Evolutionary conservation across 2,329 filamentous ascomycete genomes (phyloP).

Genomic region (Chalaropsis thielavioides): DNA sequence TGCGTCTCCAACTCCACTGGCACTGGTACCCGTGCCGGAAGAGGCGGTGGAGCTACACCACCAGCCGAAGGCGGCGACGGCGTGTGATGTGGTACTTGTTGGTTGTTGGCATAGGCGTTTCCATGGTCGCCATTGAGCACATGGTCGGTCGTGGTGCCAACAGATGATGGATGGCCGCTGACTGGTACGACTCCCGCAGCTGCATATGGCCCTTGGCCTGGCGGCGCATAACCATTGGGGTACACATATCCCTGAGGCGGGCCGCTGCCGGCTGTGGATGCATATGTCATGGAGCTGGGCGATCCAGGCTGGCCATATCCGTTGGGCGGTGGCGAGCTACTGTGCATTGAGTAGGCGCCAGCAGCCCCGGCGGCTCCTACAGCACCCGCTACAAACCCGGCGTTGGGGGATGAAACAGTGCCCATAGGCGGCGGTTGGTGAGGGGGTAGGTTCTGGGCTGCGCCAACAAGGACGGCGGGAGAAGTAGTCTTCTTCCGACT

Average conservation of each 20-base stretch:
- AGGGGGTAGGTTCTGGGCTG: background rate
- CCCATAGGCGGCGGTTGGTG: background rate
- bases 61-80: slow-evolving; percentile 9
- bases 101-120: too few relatives aligned
- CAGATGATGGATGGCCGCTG: background rate
- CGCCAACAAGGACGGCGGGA: background rate
- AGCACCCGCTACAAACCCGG: background rate
- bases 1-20: slow-evolving; percentile 23
- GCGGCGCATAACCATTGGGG: slow-evolving; percentile 21
- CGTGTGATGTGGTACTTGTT: slow-evolving; percentile 7
- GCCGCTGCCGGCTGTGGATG: slow-evolving; percentile 19
- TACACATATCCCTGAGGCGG: slow-evolving; percentile 20
- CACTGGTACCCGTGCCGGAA: background rate
- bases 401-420: background rate
- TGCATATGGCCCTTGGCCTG: slow-evolving; percentile 23
- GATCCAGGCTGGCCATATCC: slow-evolving; percentile 1
- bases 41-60: background rate
- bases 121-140: too few relatives aligned
- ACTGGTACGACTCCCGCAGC: background rate
- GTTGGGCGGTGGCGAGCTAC: background rate
- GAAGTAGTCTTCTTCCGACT: slow-evolving; percentile 14
- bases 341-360: background rate
- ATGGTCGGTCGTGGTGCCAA: background rate
- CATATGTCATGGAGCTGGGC: background rate
- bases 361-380: background rate